phyloP scores from a whole-genome alignment of 140 eudicot genomes.

The Oenanthe javanica region DNA sequence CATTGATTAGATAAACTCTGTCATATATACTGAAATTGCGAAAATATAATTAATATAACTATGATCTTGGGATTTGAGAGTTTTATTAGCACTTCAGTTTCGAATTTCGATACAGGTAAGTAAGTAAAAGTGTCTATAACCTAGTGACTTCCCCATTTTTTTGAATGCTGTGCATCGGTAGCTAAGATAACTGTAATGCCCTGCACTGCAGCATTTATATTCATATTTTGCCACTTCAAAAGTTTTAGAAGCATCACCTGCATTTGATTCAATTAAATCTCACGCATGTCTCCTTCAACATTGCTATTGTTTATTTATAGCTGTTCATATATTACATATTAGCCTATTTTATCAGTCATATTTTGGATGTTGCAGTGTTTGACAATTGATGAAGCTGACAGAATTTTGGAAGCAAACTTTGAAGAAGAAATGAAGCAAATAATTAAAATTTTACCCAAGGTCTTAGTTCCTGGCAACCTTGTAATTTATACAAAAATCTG shows the following conservation, averaged over 20 bases:
- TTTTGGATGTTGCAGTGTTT: conserved; percentile 50
- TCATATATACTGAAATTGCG: background rate
- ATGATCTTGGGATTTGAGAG: background rate
- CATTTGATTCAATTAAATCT: background rate
- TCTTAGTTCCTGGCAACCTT: background rate
- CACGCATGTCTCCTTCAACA: background rate
- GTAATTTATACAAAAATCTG: no score
- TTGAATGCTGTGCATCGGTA: background rate
- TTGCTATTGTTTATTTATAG: background rate
- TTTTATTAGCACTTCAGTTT: background rate
- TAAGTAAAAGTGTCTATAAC: background rate
- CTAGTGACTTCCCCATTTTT: background rate
- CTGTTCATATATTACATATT: background rate
- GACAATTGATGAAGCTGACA: conserved; percentile 90
- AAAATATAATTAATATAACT: background rate
- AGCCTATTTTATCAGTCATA: background rate
- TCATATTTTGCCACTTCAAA: background rate
- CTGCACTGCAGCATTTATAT: background rate
- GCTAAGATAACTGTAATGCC: background rate
- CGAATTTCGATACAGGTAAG: background rate
- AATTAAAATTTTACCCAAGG: conserved; percentile 77
- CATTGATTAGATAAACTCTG: background rate
- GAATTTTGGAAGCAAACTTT: conserved; percentile 87
- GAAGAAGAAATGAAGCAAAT: conserved; percentile 95
- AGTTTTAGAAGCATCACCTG: background rate